A percentile compares a stretch with the other conserved stretches of the same genome.
Conservation (phyloP, 1,284 basidiomycete genomes). For the Cryptococcus sp. region DNA sequence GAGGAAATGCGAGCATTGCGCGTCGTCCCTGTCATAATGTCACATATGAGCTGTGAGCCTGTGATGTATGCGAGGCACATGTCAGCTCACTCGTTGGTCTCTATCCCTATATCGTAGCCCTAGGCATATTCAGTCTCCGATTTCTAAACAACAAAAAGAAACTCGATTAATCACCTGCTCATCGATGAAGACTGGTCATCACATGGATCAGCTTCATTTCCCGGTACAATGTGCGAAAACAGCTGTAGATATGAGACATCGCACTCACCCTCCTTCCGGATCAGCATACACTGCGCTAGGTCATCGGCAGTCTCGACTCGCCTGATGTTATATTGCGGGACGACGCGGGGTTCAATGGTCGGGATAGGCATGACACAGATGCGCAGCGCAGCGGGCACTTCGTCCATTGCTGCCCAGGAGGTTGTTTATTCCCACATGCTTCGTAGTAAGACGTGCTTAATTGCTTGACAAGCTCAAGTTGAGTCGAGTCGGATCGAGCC, state of each 20-base stretch:
- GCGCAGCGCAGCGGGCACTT: too few species aligned
- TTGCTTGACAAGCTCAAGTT: too few species aligned
- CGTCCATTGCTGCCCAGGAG: too few species aligned
- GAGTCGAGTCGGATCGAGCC: too few species aligned
- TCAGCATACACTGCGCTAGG: conserved; percentile 17
- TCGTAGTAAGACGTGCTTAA: too few species aligned
- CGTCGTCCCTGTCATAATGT: conserved; percentile 16
- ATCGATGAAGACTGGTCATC: conserved; percentile 17
- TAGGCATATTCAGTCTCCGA: neutral
- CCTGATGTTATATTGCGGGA: neutral
- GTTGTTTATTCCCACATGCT: too few species aligned
- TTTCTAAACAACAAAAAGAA: neutral
- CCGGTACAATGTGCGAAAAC: too few species aligned
- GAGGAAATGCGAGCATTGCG: conserved; percentile 24
- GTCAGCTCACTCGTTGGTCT: conserved; percentile 20
- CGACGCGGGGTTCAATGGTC: too few species aligned
- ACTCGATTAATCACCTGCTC: conserved; percentile 12
- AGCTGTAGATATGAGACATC: neutral
- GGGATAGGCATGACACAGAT: too few species aligned
- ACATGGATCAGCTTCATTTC: neutral
- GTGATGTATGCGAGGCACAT: neutral
- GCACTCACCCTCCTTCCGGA: conserved; percentile 22
- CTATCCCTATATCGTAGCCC: conserved; percentile 21
- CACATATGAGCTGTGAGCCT: neutral
- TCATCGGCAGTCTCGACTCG: conserved; percentile 16